phyloP scores from a whole-genome alignment of 768 basidiomycete species.

The Termitomyces sp. region DNA sequence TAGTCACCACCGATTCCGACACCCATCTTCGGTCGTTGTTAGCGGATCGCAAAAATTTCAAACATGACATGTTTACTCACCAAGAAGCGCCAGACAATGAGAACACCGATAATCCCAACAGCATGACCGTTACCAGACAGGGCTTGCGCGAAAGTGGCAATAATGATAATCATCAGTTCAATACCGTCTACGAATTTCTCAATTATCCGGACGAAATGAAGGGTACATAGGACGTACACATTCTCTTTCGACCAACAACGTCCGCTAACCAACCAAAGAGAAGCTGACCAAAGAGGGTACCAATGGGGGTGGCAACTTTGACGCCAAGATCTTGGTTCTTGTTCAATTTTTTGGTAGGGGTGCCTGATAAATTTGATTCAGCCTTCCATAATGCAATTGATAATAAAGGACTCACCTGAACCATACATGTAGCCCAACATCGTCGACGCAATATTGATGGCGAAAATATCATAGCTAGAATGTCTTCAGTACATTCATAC shows the following conservation, averaged over 20 bases:
- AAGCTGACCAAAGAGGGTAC: constrained; percentile 72
- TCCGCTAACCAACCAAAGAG: constrained; percentile 83
- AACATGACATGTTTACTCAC: constrained; percentile 24
- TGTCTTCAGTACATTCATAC: neutral
- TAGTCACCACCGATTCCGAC: constrained; percentile 90
- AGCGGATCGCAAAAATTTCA: neutral
- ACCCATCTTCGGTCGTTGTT: constrained; percentile 48
- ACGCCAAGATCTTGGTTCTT: constrained; percentile 71
- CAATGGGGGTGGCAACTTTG: constrained; percentile 76
- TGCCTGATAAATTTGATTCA: neutral
- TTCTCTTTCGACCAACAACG: constrained; percentile 69
- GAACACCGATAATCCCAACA: constrained; percentile 68
- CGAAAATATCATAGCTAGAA: constrained; percentile 77
- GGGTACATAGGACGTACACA: constrained; percentile 50
- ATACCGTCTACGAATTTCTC: constrained; percentile 48
- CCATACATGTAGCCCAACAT: constrained; percentile 62
- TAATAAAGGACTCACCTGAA: neutral
- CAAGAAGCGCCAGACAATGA: constrained; percentile 84
- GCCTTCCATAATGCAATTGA: neutral
- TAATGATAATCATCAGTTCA: constrained; percentile 79
- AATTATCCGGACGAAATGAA: neutral
- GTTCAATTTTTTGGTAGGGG: constrained; percentile 33
- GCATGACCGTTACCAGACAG: constrained; percentile 65
- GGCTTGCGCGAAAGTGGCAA: constrained; percentile 78
- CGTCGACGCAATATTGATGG: constrained; percentile 79